These are phyloP conservation scores for Gossypium mustelinum DNA, from an alignment of 345 rosid species.

Conservation along the genomic window DNA sequence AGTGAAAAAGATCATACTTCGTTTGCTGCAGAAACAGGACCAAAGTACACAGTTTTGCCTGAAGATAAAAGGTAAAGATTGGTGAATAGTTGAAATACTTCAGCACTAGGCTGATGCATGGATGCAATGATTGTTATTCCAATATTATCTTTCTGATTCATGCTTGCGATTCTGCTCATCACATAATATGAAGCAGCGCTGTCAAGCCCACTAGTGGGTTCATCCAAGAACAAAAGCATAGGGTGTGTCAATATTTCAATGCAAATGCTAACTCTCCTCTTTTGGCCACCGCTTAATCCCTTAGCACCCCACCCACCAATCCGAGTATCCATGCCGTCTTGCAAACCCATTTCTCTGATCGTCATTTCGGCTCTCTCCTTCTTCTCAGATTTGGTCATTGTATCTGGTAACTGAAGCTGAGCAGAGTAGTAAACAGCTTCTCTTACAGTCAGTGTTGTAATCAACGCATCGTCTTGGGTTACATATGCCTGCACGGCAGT, in stretches of 20 bases:
- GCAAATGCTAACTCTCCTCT: slow-evolving; percentile 60
- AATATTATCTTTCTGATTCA: slow-evolving; percentile 23
- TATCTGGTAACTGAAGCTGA: slow-evolving; percentile 49
- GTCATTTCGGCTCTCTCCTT: slow-evolving; percentile 45
- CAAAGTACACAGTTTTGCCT: slow-evolving; percentile 49
- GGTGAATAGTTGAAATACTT: slow-evolving; percentile 46
- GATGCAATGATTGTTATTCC: slow-evolving; percentile 21
- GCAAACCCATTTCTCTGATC: slow-evolving; percentile 50
- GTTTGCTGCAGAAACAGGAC: slow-evolving; percentile 33
- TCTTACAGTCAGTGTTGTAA: slow-evolving; percentile 36
- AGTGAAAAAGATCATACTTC: slow-evolving; percentile 20
- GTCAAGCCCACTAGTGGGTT: slow-evolving; percentile 60
- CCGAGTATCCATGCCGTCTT: slow-evolving; percentile 34
- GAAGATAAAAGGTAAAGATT: slow-evolving; percentile 46
- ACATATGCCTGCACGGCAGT: slow-evolving; percentile 37
- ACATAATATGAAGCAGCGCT: slow-evolving; percentile 49
- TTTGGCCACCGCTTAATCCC: slow-evolving; percentile 58
- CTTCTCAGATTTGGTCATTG: slow-evolving; percentile 38
- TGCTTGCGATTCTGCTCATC: slow-evolving; percentile 34
- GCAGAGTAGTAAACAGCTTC: slow-evolving; percentile 57
- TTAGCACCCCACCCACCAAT: slow-evolving; percentile 46
- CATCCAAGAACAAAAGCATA: slow-evolving; percentile 48
- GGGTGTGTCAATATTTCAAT: slow-evolving; percentile 50
- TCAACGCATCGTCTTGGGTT: slow-evolving; percentile 46
- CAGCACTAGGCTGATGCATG: slow-evolving; percentile 48